Conservation (phyloP, 108 stramenopile species). For the Nannochloropsis gaditana region DNA sequence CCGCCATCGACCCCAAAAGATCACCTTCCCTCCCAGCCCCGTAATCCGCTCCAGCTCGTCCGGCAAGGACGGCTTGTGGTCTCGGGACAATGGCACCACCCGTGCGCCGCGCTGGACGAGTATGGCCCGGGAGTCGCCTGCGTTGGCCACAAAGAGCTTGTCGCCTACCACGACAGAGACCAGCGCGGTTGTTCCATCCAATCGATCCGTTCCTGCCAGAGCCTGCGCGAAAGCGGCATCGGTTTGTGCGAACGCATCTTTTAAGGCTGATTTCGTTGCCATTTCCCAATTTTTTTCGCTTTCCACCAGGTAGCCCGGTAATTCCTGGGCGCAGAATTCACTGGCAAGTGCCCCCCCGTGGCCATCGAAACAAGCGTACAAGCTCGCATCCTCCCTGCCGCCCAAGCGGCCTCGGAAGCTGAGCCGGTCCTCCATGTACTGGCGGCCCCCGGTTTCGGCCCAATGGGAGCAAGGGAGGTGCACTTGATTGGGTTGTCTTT, state of each 20-base stretch:
- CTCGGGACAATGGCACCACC: conserved; percentile 32
- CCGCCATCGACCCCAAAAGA: conserved; percentile 47
- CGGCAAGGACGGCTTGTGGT: conserved; percentile 54
- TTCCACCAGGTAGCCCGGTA: not conserved
- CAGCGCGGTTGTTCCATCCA: conserved; percentile 54
- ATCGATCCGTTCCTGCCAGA: not conserved
- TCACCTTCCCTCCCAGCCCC: conserved; percentile 39
- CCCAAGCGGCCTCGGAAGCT: not conserved
- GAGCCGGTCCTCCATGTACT: conserved; percentile 23
- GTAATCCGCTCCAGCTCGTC: conserved; percentile 46
- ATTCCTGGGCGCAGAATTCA: not conserved
- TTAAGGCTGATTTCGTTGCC: not conserved
- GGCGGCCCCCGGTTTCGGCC: not conserved
- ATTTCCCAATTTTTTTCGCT: not conserved
- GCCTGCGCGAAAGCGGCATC: not conserved
- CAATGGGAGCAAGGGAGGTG: not conserved
- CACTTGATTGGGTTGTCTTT: not conserved
- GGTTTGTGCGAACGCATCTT: not conserved
- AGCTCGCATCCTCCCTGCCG: not conserved
- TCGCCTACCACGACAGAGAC: conserved; percentile 29
- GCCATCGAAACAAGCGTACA: conserved; percentile 38
- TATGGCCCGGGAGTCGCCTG: conserved; percentile 53
- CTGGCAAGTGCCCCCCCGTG: conserved; percentile 29
- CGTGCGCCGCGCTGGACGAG: conserved; percentile 25
- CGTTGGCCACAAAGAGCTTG: conserved; percentile 39